These are phyloP conservation scores for Monascus purpureus DNA, from an alignment of 495 filamentous ascomycete species.

Conservation along the genomic window DNA sequence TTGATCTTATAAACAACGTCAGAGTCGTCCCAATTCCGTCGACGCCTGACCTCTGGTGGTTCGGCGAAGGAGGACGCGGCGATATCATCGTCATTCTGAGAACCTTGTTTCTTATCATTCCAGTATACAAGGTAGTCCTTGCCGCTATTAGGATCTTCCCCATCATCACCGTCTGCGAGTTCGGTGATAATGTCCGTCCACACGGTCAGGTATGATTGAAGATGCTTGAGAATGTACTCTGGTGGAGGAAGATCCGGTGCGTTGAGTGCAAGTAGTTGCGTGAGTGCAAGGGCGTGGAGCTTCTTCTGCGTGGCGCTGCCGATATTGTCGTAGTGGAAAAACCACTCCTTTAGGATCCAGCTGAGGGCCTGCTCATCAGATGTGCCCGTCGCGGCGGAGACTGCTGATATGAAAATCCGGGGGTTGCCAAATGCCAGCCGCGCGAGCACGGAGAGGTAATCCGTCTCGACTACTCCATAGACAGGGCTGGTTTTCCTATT, in stretches of 20 bases:
- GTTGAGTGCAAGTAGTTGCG: constrained; percentile 57
- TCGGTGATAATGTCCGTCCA: constrained; percentile 58
- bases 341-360: constrained; percentile 83
- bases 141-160: constrained; percentile 26
- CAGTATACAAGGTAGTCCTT: constrained; percentile 41
- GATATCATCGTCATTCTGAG: constrained; percentile 8
- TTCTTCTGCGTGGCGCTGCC: constrained; percentile 62
- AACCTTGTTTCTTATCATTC: constrained; percentile 9
- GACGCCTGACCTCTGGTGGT: constrained; percentile 47
- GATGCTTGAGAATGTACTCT: constrained; percentile 51
- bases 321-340: constrained; percentile 71
- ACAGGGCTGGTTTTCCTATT: constrained; percentile 47
- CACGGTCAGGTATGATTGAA: constrained; percentile 55
- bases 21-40: constrained; percentile 36
- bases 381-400: constrained; percentile 23
- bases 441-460: constrained; percentile 75
- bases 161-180: constrained; percentile 33
- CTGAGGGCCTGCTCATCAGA: constrained; percentile 36
- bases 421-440: constrained; percentile 62
- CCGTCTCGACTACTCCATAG: constrained; percentile 55
- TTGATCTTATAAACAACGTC: constrained; percentile 63
- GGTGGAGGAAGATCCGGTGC: constrained; percentile 32
- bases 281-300: constrained; percentile 67
- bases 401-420: constrained; percentile 43
- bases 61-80: constrained; percentile 32